phyloP scores from a whole-genome alignment of 257 asterid species.

The Fraxinus cuspidata region DNA sequence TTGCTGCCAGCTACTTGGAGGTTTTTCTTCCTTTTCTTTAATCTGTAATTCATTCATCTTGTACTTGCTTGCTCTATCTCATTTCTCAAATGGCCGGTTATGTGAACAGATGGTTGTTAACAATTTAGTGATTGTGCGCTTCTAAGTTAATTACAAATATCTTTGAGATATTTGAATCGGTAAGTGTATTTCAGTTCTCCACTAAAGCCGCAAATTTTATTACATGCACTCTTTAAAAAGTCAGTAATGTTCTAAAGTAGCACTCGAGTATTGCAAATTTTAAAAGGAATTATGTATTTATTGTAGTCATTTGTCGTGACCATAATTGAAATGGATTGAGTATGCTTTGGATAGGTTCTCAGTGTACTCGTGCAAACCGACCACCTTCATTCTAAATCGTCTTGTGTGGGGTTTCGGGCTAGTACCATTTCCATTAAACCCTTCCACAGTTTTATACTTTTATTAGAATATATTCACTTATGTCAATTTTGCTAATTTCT shows the following conservation, averaged over 20 bases:
- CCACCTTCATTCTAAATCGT: too few relatives aligned
- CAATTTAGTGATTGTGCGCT: neutral
- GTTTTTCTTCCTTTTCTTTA: constrained; percentile 23
- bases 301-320: neutral
- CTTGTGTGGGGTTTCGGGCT: too few relatives aligned
- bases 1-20: constrained; percentile 76
- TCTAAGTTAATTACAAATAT: neutral
- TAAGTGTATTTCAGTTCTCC: neutral
- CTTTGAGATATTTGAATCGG: neutral
- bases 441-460: too few relatives aligned
- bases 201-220: neutral
- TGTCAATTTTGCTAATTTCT: constrained; percentile 8
- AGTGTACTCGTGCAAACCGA: too few relatives aligned
- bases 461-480: too few relatives aligned
- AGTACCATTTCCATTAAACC: too few relatives aligned
- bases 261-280: neutral
- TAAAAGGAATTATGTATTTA: too few relatives aligned
- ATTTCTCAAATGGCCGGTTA: neutral
- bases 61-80: neutral
- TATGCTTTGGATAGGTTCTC: too few relatives aligned
- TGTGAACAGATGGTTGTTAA: neutral
- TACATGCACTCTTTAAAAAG: neutral
- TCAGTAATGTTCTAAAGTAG: neutral
- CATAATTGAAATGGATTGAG: neutral
- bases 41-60: neutral